Evolutionary conservation across 768 basidiomycete genomes (phyloP), one percentile per base, ranked within the genome.

Genomic region (Amanita fuliginea): DNA sequence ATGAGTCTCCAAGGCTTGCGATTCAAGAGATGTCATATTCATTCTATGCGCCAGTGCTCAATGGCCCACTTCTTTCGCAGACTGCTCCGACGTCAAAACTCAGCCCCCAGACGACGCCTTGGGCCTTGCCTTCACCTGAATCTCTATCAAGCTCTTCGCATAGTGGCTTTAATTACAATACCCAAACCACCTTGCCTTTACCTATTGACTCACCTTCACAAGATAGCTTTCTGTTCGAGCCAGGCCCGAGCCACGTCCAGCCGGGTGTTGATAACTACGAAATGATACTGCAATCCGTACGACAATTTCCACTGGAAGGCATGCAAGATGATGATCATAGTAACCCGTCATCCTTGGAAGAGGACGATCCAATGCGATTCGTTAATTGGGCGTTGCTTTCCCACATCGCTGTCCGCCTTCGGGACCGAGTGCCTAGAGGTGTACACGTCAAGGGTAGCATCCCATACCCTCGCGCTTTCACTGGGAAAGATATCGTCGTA

Each of bases 401-500:
- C 28, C 86, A 99, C 61, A 77, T 96, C 42, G 93, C 92, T 1
- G 83, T 94, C 32, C 83, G 88, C 60, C 66, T 98, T 50, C 76
- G 86, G 49, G 94, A 98, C 66, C 86, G 89, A 60, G 89, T 98
- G 2, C 89, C 87, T 3, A 75, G 88, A 48, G 83, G 81, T 6
- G 80, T 77, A 6, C 94, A 96, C 57, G 86, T 90, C 53, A 96
- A 97, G 67, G 91, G 90, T 6, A 87, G 91, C 49, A 88, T 97
- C 36, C 86, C 88, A 2, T 95, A 95, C 62, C 86, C 84, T 4
- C 72, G 80, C 3, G 86, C 89, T 18, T 97, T 98, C 57, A 97
- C 95, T 2, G 95, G 95, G 5, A 89, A 88, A 59, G 92, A 97
- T 58, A 81, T 95, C 32, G 91, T 98, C 55, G 87, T 93, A 67